phyloP scores from a whole-genome alignment of 2,329 filamentous ascomycete species.

The Aspergillus tanneri region DNA sequence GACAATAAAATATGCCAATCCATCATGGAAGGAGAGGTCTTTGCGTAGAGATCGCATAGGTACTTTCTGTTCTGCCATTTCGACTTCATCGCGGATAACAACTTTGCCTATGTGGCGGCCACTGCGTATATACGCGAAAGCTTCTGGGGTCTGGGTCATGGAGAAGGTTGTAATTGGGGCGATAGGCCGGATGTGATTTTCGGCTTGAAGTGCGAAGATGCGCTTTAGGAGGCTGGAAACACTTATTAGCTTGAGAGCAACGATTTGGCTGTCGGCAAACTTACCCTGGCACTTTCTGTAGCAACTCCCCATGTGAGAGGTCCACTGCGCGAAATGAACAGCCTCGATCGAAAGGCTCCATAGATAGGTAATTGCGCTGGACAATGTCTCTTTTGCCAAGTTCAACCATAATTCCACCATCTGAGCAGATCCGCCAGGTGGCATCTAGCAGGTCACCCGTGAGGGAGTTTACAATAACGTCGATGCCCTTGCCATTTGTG shows the following conservation, averaged over 20 bases:
- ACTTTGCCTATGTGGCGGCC: slow-evolving; percentile 44
- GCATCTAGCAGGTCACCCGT: slow-evolving; percentile 27
- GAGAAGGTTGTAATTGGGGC: slow-evolving; percentile 4
- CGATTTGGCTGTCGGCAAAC: too few relatives aligned
- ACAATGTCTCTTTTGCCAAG: slow-evolving; percentile 24
- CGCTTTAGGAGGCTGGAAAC: slow-evolving; percentile 6
- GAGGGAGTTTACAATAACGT: slow-evolving; percentile 31
- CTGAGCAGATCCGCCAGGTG: slow-evolving; percentile 19
- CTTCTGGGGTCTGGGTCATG: slow-evolving; percentile 16
- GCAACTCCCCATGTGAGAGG: slow-evolving; percentile 3
- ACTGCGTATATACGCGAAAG: slow-evolving; percentile 33
- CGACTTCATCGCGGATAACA: slow-evolving; percentile 27
- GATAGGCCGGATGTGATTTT: slow-evolving; percentile 8
- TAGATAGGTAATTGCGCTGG: slow-evolving; percentile 9
- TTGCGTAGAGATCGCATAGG: not conserved
- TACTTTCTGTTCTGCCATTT: not conserved
- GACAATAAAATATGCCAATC: slow-evolving; percentile 17
- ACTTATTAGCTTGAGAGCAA: not conserved
- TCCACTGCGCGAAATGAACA: slow-evolving; percentile 17
- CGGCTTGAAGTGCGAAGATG: slow-evolving; percentile 1
- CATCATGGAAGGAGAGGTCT: not conserved
- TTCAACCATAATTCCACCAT: slow-evolving; percentile 28
- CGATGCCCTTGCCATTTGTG: slow-evolving; percentile 25
- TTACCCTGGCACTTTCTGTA: too few relatives aligned
- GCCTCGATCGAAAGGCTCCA: slow-evolving; percentile 16